Evolutionary conservation across 1,139 yeast genomes (phyloP), one percentile per base, ranked within the genome.

Genomic region (Nakaseomyces nivariensis): DNA sequence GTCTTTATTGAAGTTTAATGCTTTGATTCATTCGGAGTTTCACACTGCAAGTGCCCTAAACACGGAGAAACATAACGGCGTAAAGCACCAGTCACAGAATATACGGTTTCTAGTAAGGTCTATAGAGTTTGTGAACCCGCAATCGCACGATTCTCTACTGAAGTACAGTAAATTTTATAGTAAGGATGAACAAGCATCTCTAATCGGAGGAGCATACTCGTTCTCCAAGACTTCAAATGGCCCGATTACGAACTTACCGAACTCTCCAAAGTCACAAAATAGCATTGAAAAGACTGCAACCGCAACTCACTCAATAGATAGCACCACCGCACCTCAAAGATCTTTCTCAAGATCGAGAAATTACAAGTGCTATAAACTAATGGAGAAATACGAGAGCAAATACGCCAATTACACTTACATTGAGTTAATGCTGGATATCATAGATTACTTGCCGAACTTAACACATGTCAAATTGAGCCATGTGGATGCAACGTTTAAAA

Each of bases 401-500:
- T 64, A 56, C 49, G 51, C 56, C 10, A 54, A 53, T 46, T 62
- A 64, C 45, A 64, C 67, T 25, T 72, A 72, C 51, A 66, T 72
- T 22, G 67, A 68, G 26, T 51, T 71, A 22, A 58, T 69, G 61
- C 56, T 72, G 29, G 72, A 70, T 49, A 68, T 69, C 33, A 66
- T 70, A 7, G 70, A 70, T 33, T 59, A 61, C 31, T 55, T 69
- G 11, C 73, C 73, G 6, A 69, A 70, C 44, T 48, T 69, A 2
- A 48, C 59, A 2, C 65, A 61, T 32, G 58, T 70, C n/a, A 57
- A 58, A 11, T 53, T 79, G 17, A 65, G 67, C 22, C 76, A 78
- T 49, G 72, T 79, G 1, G 73, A 80, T 4, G 81, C 81, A 1
- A 73, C 71, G 27, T 79, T 79, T 58, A 70, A 67, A 42, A 76